A percentile compares a stretch with the other conserved stretches of the same genome.
phyloP scores from a whole-genome alignment of 2,329 filamentous ascomycete species.

The Diplodia corticola region DNA sequence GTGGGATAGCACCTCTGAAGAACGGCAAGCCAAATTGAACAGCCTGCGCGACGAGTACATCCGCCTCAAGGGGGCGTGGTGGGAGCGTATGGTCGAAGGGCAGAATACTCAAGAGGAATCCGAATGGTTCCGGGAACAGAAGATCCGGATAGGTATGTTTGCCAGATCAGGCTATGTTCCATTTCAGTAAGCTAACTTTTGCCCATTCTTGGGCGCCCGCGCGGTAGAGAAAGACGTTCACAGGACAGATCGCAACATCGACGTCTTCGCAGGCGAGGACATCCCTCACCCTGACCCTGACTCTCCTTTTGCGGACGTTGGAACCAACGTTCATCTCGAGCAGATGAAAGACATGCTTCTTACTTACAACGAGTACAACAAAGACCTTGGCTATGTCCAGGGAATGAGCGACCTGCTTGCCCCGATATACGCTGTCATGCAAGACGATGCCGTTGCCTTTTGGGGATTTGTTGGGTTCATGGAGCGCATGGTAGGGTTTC shows the following conservation, averaged over 20 bases:
- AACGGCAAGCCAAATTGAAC: conserved; percentile 78
- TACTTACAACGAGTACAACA: conserved; percentile 98
- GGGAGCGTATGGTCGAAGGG: conserved; percentile 86
- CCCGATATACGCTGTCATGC: conserved; percentile 93
- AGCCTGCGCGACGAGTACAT: conserved; percentile 92
- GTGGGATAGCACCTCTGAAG: conserved; percentile 87
- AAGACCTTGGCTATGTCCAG: conserved; percentile 92
- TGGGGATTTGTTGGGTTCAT: conserved; percentile 97
- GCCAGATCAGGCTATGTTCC: neutral
- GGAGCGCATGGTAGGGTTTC: conserved; percentile 74
- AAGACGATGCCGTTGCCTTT: conserved; percentile 95
- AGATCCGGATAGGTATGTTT: conserved; percentile 80
- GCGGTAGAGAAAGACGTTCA: conserved; percentile 94
- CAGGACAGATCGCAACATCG: conserved; percentile 88
- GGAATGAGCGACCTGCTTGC: conserved; percentile 97
- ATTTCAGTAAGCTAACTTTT: conserved; percentile 43
- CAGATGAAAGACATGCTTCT: conserved; percentile 99
- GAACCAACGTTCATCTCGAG: conserved; percentile 96
- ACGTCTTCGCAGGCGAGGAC: conserved; percentile 95
- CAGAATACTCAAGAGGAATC: conserved; percentile 76
- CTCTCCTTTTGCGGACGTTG: conserved; percentile 87
- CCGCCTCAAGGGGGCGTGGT: conserved; percentile 90
- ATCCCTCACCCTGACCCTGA: conserved; percentile 95
- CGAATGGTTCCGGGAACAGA: conserved; percentile 97
- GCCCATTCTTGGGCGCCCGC: conserved; percentile 56